Base-by-base conservation (phyloP, 345 rosid genomes). In the Ailanthus altissimus region DNA sequence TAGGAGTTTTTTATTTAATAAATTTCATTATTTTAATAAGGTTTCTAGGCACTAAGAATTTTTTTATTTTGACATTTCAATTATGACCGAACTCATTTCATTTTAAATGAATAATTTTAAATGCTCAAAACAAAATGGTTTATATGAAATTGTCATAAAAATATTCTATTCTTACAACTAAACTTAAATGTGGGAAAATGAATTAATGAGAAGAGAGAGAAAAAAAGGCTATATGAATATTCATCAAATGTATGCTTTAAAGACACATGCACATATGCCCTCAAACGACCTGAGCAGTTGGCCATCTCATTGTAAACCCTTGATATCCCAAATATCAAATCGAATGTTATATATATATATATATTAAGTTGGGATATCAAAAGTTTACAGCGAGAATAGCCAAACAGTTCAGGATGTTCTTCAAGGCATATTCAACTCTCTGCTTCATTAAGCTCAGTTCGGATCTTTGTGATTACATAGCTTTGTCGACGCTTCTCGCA, bases 271-370 rank as follows among this genome's bases (percentile, higher is more conserved):
- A 1, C 0, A 62, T 62, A 62, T 62, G 67, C 16, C 67, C 36
- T 62, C 23, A 32, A 62, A 62, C 67, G 16, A 36, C 67, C 0
- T 32, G 67, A 62, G 45, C 67, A 8, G 67, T 62, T 62, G 67
- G 67, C 67, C 32, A 62, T 62, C 67, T 62, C 67, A 62, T 62
- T 62, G 67, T 62, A 62, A 62, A 62, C 67, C 32, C 67, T 62
- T 15, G 1, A 62, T 8, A 16, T 9, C 21, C 67, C 67, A 62
- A 32, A 32, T 18, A 2, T 32, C 67, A 18, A 32, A 26, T 28
- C 45, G 45, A 62, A 62, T 18, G 2, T n/a, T 13, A 62, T 18
- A 32, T 36, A 3, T 1, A 62, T 26, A 62, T 16, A 60, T 26
- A 32, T n/a, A n/a, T n/a, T n/a, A n/a, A n/a, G 5, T 62, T 62